These are phyloP conservation scores for Dianthus caryophyllus DNA, from an alignment of 148 eudicot genomes.

Conservation along the genomic window DNA sequence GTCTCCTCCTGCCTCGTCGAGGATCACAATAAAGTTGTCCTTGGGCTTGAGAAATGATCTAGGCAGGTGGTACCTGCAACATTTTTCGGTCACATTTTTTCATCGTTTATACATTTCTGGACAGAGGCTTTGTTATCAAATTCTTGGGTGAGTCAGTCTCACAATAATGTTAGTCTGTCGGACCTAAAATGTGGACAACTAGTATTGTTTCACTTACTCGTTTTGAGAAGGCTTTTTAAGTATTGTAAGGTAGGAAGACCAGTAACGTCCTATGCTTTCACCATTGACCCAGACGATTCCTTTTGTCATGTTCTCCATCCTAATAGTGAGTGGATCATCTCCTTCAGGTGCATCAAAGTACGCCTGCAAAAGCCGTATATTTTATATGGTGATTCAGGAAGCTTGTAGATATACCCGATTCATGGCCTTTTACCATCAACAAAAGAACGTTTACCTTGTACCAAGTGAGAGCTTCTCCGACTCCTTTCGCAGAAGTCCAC, in stretches of 20 bases:
- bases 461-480: constrained; percentile 60
- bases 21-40: constrained; percentile 63
- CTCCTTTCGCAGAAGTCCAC: constrained; percentile 49
- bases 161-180: no score
- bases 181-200: background rate
- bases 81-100: background rate
- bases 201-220: constrained; percentile 50
- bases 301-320: constrained; percentile 59
- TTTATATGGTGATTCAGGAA: constrained; percentile 2
- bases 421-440: background rate
- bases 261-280: constrained; percentile 67
- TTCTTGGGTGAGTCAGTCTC: no score
- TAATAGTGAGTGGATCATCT: constrained; percentile 49
- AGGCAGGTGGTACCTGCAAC: constrained; percentile 82
- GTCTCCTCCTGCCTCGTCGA: constrained; percentile 69
- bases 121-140: background rate
- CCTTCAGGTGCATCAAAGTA: constrained; percentile 83
- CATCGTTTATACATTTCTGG: background rate
- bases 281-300: constrained; percentile 83
- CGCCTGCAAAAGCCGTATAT: constrained; percentile 32
- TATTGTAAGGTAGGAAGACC: constrained; percentile 55
- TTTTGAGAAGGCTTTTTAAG: constrained; percentile 53
- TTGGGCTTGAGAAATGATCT: constrained; percentile 61
- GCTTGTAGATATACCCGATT: background rate
- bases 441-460: constrained; percentile 55